These are phyloP conservation scores for Candida pseudoglaebosa DNA, from an alignment of 805 yeast species.

Conservation along the genomic window DNA sequence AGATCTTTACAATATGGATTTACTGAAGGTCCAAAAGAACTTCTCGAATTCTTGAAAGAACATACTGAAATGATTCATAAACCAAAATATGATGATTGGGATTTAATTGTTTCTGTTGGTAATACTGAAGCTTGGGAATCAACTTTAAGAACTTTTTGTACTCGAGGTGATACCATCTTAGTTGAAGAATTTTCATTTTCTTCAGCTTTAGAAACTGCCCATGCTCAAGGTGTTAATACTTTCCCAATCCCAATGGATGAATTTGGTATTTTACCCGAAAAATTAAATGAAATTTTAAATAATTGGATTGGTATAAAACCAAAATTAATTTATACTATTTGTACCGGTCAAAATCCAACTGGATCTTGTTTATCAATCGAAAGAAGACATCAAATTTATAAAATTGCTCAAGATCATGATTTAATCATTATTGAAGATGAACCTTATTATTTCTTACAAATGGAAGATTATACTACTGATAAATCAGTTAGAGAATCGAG, in stretches of 20 bases:
- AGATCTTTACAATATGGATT: constrained; percentile 90
- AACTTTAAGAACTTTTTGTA: constrained; percentile 68
- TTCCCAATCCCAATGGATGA: constrained; percentile 78
- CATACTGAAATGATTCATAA: constrained; percentile 59
- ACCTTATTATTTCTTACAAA: constrained; percentile 95
- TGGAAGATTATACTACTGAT: constrained; percentile 67
- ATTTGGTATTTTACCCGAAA: constrained; percentile 72
- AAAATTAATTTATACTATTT: constrained; percentile 81
- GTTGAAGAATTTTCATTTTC: constrained; percentile 82
- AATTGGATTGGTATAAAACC: constrained; percentile 79
- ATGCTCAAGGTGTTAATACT: constrained; percentile 63
- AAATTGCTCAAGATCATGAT: constrained; percentile 80
- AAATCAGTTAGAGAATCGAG: constrained; percentile 25
- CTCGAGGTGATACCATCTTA: constrained; percentile 77
- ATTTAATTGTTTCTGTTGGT: constrained; percentile 66
- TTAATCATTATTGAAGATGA: constrained; percentile 89
- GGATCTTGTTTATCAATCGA: constrained; percentile 78
- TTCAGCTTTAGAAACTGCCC: constrained; percentile 78
- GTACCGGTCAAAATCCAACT: constrained; percentile 98
- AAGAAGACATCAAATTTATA: constrained; percentile 74
- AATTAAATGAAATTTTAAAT: constrained; percentile 55
- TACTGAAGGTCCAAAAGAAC: constrained; percentile 76
- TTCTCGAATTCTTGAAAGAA: constrained; percentile 63
- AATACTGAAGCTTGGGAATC: constrained; percentile 92
- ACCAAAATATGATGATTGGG: constrained; percentile 62